Conservation (phyloP, 306 rosid species). For the Citrullus colocynthis region DNA sequence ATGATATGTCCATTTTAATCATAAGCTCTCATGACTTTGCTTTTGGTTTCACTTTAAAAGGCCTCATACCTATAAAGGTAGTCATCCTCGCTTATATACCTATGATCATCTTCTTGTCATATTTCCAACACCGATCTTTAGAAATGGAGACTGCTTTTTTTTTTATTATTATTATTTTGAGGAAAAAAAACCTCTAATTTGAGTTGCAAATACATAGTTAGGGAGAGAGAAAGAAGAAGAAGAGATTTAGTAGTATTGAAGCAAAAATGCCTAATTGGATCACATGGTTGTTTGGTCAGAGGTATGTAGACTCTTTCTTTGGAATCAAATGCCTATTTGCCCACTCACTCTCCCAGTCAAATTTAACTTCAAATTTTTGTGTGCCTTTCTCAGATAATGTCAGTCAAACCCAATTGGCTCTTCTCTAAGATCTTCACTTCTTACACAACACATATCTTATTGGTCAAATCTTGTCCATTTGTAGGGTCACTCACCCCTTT, state of each 20-base stretch:
- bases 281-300: constrained; percentile 44
- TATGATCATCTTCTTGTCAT: too few relatives aligned
- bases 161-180: too few relatives aligned
- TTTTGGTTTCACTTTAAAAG: too few relatives aligned
- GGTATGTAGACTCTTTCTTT: constrained; percentile 9
- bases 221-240: neutral
- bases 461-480: constrained; percentile 15
- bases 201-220: neutral
- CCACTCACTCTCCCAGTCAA: neutral
- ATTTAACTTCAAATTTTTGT: neutral
- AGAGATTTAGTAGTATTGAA: neutral
- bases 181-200: neutral
- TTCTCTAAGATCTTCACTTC: constrained; percentile 13
- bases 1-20: too few relatives aligned
- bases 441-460: constrained; percentile 13
- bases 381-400: neutral
- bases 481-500: constrained; percentile 18
- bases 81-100: too few relatives aligned
- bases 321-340: constrained; percentile 16
- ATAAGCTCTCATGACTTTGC: too few relatives aligned
- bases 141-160: too few relatives aligned
- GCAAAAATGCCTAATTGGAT: constrained; percentile 16
- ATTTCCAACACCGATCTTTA: too few relatives aligned
- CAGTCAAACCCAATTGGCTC: constrained; percentile 33
- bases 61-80: too few relatives aligned